A percentile compares a stretch with the other conserved stretches of the same genome.
These are phyloP conservation scores for Cercospora sp. DNA, from an alignment of 2,329 filamentous ascomycete species.

Conservation along the genomic window DNA sequence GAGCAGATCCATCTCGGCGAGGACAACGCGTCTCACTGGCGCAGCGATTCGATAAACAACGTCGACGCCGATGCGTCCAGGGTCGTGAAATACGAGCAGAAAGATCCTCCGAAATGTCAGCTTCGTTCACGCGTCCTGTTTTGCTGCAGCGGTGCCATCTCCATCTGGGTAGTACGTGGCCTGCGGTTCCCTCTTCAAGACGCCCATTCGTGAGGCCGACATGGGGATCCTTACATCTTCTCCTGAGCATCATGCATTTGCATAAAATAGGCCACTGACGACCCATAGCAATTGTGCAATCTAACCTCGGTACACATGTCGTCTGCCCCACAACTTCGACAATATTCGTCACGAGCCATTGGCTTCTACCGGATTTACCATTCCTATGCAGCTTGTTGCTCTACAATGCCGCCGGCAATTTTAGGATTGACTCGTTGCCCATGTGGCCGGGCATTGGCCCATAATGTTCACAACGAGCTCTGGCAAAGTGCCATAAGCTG, in stretches of 20 bases:
- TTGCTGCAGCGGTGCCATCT: neutral
- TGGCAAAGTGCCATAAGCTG: neutral
- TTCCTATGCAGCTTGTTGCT: neutral
- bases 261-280: neutral
- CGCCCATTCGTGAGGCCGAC: neutral
- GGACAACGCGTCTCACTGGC: neutral
- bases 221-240: neutral
- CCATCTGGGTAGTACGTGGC: neutral
- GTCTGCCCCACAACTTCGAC: neutral
- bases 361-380: constrained; percentile 3
- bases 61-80: neutral
- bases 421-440: neutral
- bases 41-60: neutral
- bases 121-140: neutral
- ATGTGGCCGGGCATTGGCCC: neutral
- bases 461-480: neutral
- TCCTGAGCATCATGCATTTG: neutral
- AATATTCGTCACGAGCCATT: neutral
- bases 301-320: neutral
- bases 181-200: neutral
- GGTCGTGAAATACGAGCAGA: neutral
- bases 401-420: constrained; percentile 4
- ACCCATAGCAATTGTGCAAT: neutral
- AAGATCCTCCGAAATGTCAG: neutral
- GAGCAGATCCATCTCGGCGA: neutral